A percentile compares a stretch with the other conserved stretches of the same genome.
Evolutionary conservation across 2,329 filamentous ascomycete genomes (phyloP).

Genomic region (Cordyceps cicadae): DNA sequence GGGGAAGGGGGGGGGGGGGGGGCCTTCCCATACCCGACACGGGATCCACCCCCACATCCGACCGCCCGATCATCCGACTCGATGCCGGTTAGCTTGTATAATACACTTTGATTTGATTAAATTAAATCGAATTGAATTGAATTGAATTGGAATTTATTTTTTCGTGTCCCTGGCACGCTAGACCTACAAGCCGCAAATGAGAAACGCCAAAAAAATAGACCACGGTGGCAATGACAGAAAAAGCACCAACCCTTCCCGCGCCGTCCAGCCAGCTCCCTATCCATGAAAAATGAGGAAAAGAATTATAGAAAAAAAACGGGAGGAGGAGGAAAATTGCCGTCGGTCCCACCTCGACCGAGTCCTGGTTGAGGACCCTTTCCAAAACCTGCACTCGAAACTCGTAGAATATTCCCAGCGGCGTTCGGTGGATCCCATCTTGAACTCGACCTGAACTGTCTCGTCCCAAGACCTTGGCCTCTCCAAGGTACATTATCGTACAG

Average conservation of each 20-base stretch:
- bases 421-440: neutral
- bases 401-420: neutral
- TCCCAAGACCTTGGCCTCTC: no score
- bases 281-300: neutral
- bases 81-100: neutral
- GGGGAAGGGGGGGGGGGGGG: neutral
- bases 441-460: neutral
- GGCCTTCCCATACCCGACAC: neutral
- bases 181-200: neutral
- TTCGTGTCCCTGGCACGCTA: neutral
- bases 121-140: no score
- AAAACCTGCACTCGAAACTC: neutral
- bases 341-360: neutral
- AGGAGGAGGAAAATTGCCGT: neutral
- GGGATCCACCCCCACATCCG: neutral
- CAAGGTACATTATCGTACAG: neutral
- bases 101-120: no score
- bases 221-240: neutral
- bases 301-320: neutral
- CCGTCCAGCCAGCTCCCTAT: neutral
- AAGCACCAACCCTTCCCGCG: constrained; percentile 2
- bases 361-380: neutral
- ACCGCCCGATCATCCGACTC: neutral
- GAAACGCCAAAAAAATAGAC: neutral
- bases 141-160: neutral